Conservation (phyloP, 2,329 filamentous ascomycete species). For the Zelopaecilomyces penicillatus region DNA sequence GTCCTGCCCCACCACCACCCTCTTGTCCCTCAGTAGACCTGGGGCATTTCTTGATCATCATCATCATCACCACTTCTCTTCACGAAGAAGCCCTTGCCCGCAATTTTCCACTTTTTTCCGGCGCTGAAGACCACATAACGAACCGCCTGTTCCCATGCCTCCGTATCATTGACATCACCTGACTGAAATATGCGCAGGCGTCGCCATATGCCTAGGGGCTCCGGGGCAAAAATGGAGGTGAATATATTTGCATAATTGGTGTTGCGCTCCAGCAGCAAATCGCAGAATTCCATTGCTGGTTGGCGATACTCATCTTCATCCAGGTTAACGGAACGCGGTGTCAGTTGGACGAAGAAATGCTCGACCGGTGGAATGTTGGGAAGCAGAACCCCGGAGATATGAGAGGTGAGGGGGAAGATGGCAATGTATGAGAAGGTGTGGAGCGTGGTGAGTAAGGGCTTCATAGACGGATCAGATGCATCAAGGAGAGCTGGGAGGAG, state of each 20-base stretch:
- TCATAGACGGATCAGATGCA: conserved; percentile 29
- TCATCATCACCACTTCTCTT: neutral
- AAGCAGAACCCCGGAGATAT: conserved; percentile 43
- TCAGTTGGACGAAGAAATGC: conserved; percentile 45
- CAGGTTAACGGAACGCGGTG: conserved; percentile 29
- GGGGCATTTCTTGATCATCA: too few relatives aligned
- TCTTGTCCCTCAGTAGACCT: too few relatives aligned
- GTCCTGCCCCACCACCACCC: too few relatives aligned
- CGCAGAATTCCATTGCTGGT: conserved; percentile 31
- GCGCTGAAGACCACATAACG: conserved; percentile 29
- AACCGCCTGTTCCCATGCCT: conserved; percentile 38
- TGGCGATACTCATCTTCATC: conserved; percentile 26
- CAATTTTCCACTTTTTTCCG: conserved; percentile 34
- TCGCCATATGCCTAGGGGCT: conserved; percentile 25
- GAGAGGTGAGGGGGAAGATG: conserved; percentile 58
- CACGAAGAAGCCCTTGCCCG: conserved; percentile 37
- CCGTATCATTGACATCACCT: conserved; percentile 37
- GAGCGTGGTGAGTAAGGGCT: conserved; percentile 30
- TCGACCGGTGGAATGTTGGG: conserved; percentile 41
- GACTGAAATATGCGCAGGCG: conserved; percentile 40
- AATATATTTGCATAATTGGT: conserved; percentile 41
- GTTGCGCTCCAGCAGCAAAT: conserved; percentile 47
- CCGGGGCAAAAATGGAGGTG: conserved; percentile 26
- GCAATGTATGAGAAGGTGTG: conserved; percentile 51
- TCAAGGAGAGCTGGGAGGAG: conserved; percentile 47